Conservation (phyloP, 768 basidiomycete genomes). For the Tylopilus vinaceipallidus region DNA sequence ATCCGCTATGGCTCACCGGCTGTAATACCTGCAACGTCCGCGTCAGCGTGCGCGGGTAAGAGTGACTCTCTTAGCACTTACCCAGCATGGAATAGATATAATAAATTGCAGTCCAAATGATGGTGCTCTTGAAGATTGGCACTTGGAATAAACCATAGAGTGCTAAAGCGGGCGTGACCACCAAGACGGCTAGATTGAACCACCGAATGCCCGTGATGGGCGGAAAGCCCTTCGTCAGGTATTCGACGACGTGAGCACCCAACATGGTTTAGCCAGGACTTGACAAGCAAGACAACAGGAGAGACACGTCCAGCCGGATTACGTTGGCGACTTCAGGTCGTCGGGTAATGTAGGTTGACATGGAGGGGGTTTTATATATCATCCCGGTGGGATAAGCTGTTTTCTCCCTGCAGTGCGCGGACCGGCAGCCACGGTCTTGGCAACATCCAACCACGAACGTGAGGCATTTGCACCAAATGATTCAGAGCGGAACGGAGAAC, state of each 20-base stretch:
- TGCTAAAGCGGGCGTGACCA: conserved; percentile 67
- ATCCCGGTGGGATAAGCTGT: conserved; percentile 21
- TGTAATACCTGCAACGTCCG: conserved; percentile 43
- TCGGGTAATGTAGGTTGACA: conserved; percentile 16
- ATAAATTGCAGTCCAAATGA: conserved; percentile 61
- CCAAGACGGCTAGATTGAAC: conserved; percentile 74
- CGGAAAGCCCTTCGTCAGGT: conserved; percentile 38
- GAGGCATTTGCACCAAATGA: conserved; percentile 6
- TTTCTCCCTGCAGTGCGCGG: conserved; percentile 14
- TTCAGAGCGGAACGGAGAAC: conserved; percentile 14
- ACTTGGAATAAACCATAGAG: conserved; percentile 63
- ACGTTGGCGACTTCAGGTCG: conserved; percentile 11
- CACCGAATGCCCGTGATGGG: conserved; percentile 58
- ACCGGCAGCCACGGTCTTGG: conserved; percentile 22
- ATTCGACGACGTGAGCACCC: conserved; percentile 5
- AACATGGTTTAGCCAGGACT: conserved; percentile 10
- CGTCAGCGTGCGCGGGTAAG: conserved; percentile 15
- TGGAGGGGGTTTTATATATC: conserved; percentile 28
- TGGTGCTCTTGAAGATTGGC: conserved; percentile 48
- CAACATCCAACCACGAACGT: conserved; percentile 14
- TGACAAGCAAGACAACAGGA: conserved; percentile 3
- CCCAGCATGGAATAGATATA: conserved; percentile 89
- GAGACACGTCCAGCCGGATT: neutral
- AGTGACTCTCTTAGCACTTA: conserved; percentile 27
- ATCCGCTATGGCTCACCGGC: conserved; percentile 46